Percentiles rank a stretch among this genome's conserved stretches.
Conservation (phyloP, 108 stramenopile genomes). For the Discostella stelligeroides region DNA sequence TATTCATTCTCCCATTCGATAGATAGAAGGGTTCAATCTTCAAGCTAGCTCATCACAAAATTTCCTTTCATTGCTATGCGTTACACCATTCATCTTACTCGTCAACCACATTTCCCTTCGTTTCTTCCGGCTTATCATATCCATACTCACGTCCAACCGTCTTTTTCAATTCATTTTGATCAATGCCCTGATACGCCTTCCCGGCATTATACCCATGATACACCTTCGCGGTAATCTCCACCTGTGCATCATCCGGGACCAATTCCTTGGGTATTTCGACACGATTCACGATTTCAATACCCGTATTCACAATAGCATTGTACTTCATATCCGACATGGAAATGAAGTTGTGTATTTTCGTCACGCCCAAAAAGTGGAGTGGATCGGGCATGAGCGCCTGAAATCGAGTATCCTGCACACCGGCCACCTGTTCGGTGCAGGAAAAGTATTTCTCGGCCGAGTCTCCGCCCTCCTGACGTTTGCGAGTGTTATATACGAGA, state of each 20-base stretch:
- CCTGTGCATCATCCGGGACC: conserved; percentile 97
- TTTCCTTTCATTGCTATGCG: too few relatives aligned
- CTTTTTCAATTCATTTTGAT: conserved; percentile 83
- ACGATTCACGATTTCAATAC: conserved; percentile 98
- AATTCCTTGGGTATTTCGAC: conserved; percentile 97
- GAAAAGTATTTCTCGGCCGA: conserved; percentile 96
- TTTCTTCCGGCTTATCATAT: conserved; percentile 24
- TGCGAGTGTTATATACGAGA: conserved; percentile 98
- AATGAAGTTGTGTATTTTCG: conserved; percentile 97
- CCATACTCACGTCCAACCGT: conserved; percentile 90
- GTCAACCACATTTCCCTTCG: conserved; percentile 22
- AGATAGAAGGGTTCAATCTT: too few relatives aligned
- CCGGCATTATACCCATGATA: conserved; percentile 98
- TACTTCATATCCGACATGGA: conserved; percentile 99
- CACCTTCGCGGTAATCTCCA: conserved; percentile 99
- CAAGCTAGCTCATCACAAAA: too few relatives aligned
- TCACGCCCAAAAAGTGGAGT: conserved; percentile 92
- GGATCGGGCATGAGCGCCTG: conserved; percentile 99
- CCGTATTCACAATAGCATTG: conserved; percentile 95
- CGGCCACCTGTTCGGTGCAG: conserved; percentile 97
- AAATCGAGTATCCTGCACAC: conserved; percentile 95
- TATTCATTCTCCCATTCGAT: too few relatives aligned
- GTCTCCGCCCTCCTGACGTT: conserved; percentile 96
- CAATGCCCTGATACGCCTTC: conserved; percentile 83
- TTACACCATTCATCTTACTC: too few relatives aligned